These are phyloP conservation scores for Volvox reticuliferus DNA, from an alignment of 139 green algal species.

Conservation along the genomic window DNA sequence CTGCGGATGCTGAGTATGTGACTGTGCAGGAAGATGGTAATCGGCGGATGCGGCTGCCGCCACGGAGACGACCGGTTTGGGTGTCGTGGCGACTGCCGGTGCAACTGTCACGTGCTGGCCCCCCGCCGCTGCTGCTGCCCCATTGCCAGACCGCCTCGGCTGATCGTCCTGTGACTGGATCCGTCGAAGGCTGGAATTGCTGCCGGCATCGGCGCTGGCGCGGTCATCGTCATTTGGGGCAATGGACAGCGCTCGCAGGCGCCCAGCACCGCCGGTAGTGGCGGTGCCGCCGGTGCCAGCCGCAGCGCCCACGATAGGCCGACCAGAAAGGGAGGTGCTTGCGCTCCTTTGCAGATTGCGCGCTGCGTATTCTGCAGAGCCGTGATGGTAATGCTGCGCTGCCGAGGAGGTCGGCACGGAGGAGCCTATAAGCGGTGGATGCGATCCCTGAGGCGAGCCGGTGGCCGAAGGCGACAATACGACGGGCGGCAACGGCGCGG, in stretches of 20 bases:
- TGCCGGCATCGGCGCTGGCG: constrained; percentile 18
- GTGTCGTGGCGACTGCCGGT: neutral
- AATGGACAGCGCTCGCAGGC: neutral
- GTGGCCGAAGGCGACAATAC: neutral
- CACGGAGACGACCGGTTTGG: neutral
- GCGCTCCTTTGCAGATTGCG: neutral
- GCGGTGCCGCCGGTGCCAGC: neutral
- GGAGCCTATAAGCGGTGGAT: neutral
- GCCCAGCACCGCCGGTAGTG: neutral
- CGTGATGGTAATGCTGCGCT: neutral
- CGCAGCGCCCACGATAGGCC: neutral
- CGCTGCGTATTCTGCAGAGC: neutral
- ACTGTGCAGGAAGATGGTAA: neutral
- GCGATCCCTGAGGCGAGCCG: neutral
- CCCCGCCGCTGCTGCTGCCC: neutral
- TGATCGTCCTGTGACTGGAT: neutral
- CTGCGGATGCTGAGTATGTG: neutral
- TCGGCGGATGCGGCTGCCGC: neutral
- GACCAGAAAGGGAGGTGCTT: neutral
- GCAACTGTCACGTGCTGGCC: neutral
- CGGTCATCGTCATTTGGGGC: neutral
- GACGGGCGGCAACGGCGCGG: neutral
- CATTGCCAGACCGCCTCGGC: neutral
- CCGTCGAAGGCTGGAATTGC: constrained; percentile 30
- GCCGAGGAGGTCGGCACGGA: neutral